Percentiles rank a stretch among this genome's conserved stretches.
Conservation (phyloP, 2,329 filamentous ascomycete genomes). For the Allantophomopsis cytisporea region DNA sequence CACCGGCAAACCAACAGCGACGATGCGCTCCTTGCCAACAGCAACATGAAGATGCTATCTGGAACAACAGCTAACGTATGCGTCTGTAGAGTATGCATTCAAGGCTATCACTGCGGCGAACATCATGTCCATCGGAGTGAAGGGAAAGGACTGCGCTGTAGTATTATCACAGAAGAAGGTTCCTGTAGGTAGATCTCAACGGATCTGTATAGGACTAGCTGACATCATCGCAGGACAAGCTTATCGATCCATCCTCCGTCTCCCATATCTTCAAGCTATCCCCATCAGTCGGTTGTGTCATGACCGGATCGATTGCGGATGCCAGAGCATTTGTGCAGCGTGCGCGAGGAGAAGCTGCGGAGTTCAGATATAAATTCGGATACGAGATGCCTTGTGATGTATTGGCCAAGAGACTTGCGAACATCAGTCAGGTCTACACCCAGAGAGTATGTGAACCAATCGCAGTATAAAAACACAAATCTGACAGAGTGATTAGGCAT, state of each 20-base stretch:
- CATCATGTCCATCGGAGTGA: slow-evolving; percentile 93
- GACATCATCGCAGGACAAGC: slow-evolving; percentile 62
- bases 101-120: slow-evolving; percentile 99
- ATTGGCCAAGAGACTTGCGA: slow-evolving; percentile 89
- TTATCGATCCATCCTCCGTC: slow-evolving; percentile 94
- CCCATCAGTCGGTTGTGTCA: slow-evolving; percentile 90
- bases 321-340: slow-evolving; percentile 85
- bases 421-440: slow-evolving; percentile 99
- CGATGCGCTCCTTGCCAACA: background rate
- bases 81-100: slow-evolving; percentile 86
- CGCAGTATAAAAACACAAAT: background rate
- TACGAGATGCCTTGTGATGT: slow-evolving; percentile 99
- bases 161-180: slow-evolving; percentile 99
- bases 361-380: slow-evolving; percentile 97
- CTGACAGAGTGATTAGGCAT: slow-evolving; percentile 43
- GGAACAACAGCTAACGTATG: background rate
- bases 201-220: slow-evolving; percentile 6
- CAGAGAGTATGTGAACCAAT: slow-evolving; percentile 51
- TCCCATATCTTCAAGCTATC: slow-evolving; percentile 97
- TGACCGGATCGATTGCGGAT: slow-evolving; percentile 97
- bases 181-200: slow-evolving; percentile 50
- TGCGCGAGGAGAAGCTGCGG: slow-evolving; percentile 87
- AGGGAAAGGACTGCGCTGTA: slow-evolving; percentile 94
- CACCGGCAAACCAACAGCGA: too few relatives aligned
- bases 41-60: background rate